These are phyloP conservation scores for Groenewaldozyma tartarivorans DNA, from an alignment of 805 yeast species.

Conservation along the genomic window DNA sequence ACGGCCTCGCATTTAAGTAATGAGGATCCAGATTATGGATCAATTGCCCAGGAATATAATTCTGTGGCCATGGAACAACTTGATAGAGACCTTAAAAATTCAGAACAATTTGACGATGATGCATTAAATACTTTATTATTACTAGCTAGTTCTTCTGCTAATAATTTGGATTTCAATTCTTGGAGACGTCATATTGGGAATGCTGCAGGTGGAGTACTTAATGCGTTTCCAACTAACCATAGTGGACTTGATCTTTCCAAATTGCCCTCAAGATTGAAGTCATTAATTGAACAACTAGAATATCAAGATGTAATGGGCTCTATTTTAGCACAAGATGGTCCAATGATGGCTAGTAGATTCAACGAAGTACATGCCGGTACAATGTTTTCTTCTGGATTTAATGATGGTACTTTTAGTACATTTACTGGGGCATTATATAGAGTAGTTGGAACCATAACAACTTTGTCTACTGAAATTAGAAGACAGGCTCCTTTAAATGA, in stretches of 20 bases:
- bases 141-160: slow-evolving; percentile 12
- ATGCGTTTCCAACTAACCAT: slow-evolving; percentile 1
- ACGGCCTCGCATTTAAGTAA: not conserved
- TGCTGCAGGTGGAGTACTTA: slow-evolving; percentile 6
- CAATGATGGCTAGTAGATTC: not conserved
- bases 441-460: not conserved
- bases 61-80: slow-evolving; percentile 9
- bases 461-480: not conserved
- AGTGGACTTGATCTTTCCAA: not conserved
- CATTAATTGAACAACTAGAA: slow-evolving; percentile 6
- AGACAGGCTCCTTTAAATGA: not conserved
- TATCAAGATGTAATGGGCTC: slow-evolving; percentile 11
- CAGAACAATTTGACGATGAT: slow-evolving; percentile 5
- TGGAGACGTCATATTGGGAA: slow-evolving; percentile 13
- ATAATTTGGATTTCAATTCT: slow-evolving; percentile 7
- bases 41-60: slow-evolving; percentile 8
- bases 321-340: not conserved
- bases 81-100: slow-evolving; percentile 1
- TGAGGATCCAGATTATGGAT: slow-evolving; percentile 4
- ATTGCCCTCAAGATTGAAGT: slow-evolving; percentile 1
- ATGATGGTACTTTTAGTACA: not conserved
- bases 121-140: slow-evolving; percentile 10
- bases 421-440: not conserved
- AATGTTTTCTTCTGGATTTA: not conserved
- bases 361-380: not conserved